Percentiles rank a stretch among this genome's conserved stretches.
phyloP scores from a whole-genome alignment of 1,284 basidiomycete genomes.

The Hymenochaete sp. region DNA sequence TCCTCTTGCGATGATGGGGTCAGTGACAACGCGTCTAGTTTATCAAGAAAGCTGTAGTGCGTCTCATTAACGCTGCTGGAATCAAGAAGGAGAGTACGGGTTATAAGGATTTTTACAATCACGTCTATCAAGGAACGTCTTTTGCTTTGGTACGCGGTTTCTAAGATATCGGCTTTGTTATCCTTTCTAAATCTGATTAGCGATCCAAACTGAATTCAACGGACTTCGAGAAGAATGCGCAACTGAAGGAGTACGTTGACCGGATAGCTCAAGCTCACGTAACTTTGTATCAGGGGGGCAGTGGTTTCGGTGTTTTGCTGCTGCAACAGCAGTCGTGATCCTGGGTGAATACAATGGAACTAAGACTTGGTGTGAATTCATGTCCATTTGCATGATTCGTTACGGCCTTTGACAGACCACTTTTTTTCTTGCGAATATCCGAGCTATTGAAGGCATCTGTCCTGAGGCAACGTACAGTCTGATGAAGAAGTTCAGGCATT shows the following conservation, averaged over 20 bases:
- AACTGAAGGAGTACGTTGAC: conserved; percentile 11
- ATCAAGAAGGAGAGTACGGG: conserved; percentile 50
- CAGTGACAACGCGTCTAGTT: conserved; percentile 25
- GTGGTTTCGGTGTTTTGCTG: conserved; percentile 14
- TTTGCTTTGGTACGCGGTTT: conserved; percentile 42
- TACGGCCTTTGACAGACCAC: too few species aligned
- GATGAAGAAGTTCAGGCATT: too few species aligned
- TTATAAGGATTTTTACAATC: conserved; percentile 49
- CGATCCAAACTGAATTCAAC: conserved; percentile 18
- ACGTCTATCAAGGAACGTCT: conserved; percentile 43
- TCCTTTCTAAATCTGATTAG: conserved; percentile 10
- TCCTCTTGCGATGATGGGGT: conserved; percentile 14
- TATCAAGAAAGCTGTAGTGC: conserved; percentile 36
- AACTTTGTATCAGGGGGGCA: conserved; percentile 22
- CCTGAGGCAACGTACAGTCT: too few species aligned
- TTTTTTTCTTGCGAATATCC: too few species aligned
- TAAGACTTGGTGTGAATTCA: too few species aligned
- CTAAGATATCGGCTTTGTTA: neutral
- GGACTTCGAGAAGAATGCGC: conserved; percentile 15
- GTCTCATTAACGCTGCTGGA: conserved; percentile 32
- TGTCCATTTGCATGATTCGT: too few species aligned
- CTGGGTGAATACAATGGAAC: too few species aligned
- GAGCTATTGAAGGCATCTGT: too few species aligned
- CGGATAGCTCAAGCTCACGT: conserved; percentile 21
- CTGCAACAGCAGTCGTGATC: conserved; percentile 4